phyloP scores from a whole-genome alignment of 352 stramenopile species.

The Phytophthora tentaculata region DNA sequence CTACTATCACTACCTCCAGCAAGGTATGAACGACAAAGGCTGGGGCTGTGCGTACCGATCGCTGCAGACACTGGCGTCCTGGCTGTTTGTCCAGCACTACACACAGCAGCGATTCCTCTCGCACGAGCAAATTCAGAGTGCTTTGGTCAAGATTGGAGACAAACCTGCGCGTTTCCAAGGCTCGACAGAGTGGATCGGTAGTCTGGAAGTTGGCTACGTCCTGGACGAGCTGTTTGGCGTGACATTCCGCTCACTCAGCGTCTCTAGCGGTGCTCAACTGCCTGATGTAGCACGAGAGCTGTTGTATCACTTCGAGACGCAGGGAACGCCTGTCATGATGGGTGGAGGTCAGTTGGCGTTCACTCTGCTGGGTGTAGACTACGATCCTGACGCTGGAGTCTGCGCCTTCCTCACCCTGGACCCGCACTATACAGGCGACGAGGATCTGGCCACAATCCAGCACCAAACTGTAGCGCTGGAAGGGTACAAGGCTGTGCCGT shows the following conservation, averaged over 20 bases:
- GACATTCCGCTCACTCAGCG: constrained; percentile 73
- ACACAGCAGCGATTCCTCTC: constrained; percentile 47
- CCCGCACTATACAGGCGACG: constrained; percentile 77
- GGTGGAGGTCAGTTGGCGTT: constrained; percentile 82
- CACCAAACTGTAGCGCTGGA: constrained; percentile 62
- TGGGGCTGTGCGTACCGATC: constrained; percentile 91
- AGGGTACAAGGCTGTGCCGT: constrained; percentile 78
- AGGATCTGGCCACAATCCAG: constrained; percentile 77
- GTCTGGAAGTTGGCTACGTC: constrained; percentile 84
- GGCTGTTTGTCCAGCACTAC: constrained; percentile 77
- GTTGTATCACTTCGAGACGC: constrained; percentile 74
- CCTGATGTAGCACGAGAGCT: constrained; percentile 71
- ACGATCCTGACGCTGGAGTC: constrained; percentile 60
- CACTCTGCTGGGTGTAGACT: constrained; percentile 82
- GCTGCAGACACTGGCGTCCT: constrained; percentile 86
- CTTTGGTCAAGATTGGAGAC: constrained; percentile 81
- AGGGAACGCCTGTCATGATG: constrained; percentile 90
- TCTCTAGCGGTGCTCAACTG: constrained; percentile 61
- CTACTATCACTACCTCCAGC: constrained; percentile 90
- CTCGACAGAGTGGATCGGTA: constrained; percentile 86
- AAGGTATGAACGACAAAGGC: constrained; percentile 84
- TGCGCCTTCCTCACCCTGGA: constrained; percentile 84
- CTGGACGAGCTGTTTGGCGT: constrained; percentile 80
- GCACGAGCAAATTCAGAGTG: constrained; percentile 80
- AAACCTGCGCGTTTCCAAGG: constrained; percentile 72